Percentiles rank a stretch among this genome's conserved stretches.
These are phyloP conservation scores for Ustilago tritici DNA, from an alignment of 1,284 basidiomycete genomes.

Conservation along the genomic window DNA sequence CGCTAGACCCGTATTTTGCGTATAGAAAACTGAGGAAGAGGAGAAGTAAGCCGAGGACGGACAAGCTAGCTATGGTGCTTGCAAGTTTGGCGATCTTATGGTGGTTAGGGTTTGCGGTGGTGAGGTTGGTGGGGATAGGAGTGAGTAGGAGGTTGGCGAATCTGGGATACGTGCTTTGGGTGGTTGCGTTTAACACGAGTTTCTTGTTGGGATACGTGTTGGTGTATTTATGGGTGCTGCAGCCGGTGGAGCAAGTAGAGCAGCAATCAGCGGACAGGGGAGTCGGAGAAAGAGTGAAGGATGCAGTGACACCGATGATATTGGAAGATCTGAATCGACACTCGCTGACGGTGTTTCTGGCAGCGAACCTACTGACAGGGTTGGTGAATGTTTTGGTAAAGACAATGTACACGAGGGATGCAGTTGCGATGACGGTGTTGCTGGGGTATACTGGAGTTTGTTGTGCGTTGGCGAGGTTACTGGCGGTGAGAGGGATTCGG, in stretches of 20 bases:
- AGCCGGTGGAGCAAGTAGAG: constrained; percentile 69
- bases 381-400: constrained; percentile 82
- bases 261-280: background rate
- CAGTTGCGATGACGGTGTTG: constrained; percentile 77
- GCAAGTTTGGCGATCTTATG: constrained; percentile 81
- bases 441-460: constrained; percentile 76
- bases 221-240: constrained; percentile 80
- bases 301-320: constrained; percentile 73
- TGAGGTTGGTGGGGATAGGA: constrained; percentile 12
- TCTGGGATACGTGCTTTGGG: constrained; percentile 88
- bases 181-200: constrained; percentile 86
- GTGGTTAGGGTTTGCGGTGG: constrained; percentile 76
- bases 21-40: constrained; percentile 31
- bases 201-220: constrained; percentile 85
- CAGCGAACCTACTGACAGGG: constrained; percentile 90
- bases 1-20: constrained; percentile 75
- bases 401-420: constrained; percentile 82
- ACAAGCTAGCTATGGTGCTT: constrained; percentile 54
- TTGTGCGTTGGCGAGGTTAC: constrained; percentile 70
- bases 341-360: constrained; percentile 81
- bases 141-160: constrained; percentile 73
- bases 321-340: constrained; percentile 86
- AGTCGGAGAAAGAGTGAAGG: background rate
- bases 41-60: constrained; percentile 22
- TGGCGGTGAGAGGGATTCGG: constrained; percentile 21